Evolutionary conservation across 2,329 filamentous ascomycete species (phyloP), one percentile per base, ranked within the genome.

Genomic region (Botrytis pseudocinerea): DNA sequence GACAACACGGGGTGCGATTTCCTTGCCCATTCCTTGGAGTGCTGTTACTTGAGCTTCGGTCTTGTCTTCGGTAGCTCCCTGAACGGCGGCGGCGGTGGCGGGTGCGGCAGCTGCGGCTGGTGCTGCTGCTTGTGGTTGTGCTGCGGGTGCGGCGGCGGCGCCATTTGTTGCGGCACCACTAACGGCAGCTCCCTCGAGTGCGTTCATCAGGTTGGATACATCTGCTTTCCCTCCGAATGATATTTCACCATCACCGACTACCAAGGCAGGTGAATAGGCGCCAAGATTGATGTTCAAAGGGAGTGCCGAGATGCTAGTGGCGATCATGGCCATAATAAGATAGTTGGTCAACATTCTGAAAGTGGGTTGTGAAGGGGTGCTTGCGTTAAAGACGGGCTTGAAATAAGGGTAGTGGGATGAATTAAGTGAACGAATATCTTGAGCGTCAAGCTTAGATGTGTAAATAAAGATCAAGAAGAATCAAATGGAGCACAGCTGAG

Each of bases 161-260:
- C 38, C 60, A 18, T 51, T 51, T 48, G 62, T 69, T 22, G 46
- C 42, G 38, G 63, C 70, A 0, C 35, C n/a, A 7, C 4, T 42
- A 25, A 72, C 63, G 25, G 63, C 70, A 25, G 61, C 70, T 57
- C 63, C 70, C 59, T 68, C 70, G 10, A 68, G 63, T 6, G 69
- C 69, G 46, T 44, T 71, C 69, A 71, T 71, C 28, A 71, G 69
- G 35, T 71, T 71, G 18, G 69, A 71, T 28, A 71, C 69, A 71
- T 71, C 69, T 71, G 42, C 42, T 42, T 71, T 71, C 46, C 59
- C 69, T 57, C 70, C 63, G 54, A 72, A 72, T 59, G 70, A 72
- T 28, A 72, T 72, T 72, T 72, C 63, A 72, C 70, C 63, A 72
- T 72, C 63, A 72, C 70, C 63, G 70, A 72, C 70, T 72, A 72